A percentile compares a stretch with the other conserved stretches of the same genome.
phyloP scores from a whole-genome alignment of 352 stramenopile species.

The Phytophthora syringae region DNA sequence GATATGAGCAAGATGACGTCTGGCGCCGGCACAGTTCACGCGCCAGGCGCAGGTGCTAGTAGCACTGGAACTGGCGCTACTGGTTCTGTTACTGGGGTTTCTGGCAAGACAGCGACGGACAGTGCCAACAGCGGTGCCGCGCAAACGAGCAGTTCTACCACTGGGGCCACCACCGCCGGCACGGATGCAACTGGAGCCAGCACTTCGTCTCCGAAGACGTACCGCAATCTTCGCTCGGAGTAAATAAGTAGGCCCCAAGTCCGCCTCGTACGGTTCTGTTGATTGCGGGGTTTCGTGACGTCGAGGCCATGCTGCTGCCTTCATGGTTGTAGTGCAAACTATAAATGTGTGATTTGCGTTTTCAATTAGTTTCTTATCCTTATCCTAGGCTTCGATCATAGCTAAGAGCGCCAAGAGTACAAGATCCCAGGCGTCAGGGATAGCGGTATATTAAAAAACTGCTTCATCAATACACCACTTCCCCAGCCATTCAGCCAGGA shows the following conservation, averaged over 20 bases:
- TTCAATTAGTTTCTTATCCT: no score
- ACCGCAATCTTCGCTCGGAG: slow-evolving; percentile 8
- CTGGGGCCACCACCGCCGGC: background rate
- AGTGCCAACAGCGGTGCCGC: background rate
- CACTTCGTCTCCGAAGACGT: background rate
- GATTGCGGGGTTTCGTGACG: background rate
- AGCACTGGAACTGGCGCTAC: background rate
- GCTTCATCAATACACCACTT: no score
- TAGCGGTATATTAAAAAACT: no score
- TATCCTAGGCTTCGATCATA: no score
- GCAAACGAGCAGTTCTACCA: background rate
- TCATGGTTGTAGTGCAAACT: background rate
- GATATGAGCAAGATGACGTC: slow-evolving; percentile 4
- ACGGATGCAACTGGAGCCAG: background rate
- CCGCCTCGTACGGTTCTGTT: background rate
- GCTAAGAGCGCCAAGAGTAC: no score
- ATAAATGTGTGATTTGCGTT: background rate
- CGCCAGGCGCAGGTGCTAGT: background rate
- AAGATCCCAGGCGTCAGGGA: no score
- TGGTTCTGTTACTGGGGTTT: background rate
- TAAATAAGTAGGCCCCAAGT: background rate
- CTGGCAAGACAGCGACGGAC: background rate
- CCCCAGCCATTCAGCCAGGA: no score
- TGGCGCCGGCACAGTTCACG: background rate
- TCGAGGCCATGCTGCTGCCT: background rate